These are phyloP conservation scores for Dothideomycetidae sp. DNA, from an alignment of 2,329 filamentous ascomycete species.

Conservation along the genomic window DNA sequence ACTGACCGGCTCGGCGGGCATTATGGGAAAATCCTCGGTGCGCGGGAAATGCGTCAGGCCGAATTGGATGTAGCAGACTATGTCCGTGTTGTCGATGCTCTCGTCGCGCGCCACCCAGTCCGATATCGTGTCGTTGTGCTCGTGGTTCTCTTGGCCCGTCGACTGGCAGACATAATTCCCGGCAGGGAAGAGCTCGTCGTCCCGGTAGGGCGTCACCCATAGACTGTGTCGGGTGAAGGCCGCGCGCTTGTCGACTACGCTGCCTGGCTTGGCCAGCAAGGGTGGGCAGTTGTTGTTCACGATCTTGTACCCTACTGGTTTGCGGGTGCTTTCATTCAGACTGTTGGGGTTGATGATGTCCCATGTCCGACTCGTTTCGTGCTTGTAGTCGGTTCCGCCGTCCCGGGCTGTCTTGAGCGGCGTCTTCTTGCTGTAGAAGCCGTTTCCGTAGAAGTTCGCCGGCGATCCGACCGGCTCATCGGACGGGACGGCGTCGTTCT, in stretches of 20 bases:
- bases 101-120: constrained; percentile 31
- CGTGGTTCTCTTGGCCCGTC: constrained; percentile 20
- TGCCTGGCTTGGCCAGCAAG: constrained; percentile 32
- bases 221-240: constrained; percentile 38
- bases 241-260: constrained; percentile 32
- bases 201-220: constrained; percentile 40
- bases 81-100: constrained; percentile 37
- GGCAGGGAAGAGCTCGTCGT: constrained; percentile 37
- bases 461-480: constrained; percentile 25
- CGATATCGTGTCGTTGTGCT: constrained; percentile 19
- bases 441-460: constrained; percentile 46
- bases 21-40: constrained; percentile 39
- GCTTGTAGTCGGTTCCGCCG: constrained; percentile 16
- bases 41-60: constrained; percentile 38
- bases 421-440: constrained; percentile 42
- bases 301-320: constrained; percentile 36
- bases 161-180: constrained; percentile 34
- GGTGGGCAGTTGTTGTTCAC: constrained; percentile 35
- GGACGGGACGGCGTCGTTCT: constrained; percentile 39
- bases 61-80: constrained; percentile 38
- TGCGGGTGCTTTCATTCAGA: constrained; percentile 31
- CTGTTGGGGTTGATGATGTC: constrained; percentile 38
- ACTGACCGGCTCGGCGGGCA: constrained; percentile 35
- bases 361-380: constrained; percentile 39
- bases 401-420: constrained; percentile 19